Evolutionary conservation across 2,329 filamentous ascomycete species (phyloP), one percentile per base, ranked within the genome.

Genomic region (Seiridium cupressi): DNA sequence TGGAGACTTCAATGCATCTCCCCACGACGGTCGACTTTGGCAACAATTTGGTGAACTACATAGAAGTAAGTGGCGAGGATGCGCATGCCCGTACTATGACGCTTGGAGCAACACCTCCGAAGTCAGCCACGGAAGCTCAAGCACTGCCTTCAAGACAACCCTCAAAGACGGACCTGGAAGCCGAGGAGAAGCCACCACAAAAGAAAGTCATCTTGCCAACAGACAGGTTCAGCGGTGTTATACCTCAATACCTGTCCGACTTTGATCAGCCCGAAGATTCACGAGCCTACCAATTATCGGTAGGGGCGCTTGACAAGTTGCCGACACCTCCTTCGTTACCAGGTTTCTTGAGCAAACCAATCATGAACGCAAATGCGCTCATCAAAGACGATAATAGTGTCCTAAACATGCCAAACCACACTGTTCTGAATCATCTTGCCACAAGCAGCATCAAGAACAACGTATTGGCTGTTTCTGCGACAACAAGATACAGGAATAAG

Each of bases 371-470:
- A 54, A 89, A 88, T 2, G 93, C 92, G 34, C 88, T 94, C 5
- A 92, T 97, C 83, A 98, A 98, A 79, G 95, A 99, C 73, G 95
- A 99, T 76, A 97, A 94, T 75, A 97, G 93, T 76, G 95, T 99
- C 62, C 79, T 99, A 64, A 95, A 92, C 66, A 94, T 97, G 84
- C 95, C 95, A 11, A 99, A 98, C 70, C 94, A 99, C 71, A 97
- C 95, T 0, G 92, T 98, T 38, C 79, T 99, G 64, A 99, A 99
- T 67, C 95, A 99, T 74, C 80, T 99, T 67, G 94, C 94, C 54
- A 99, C 95, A 3, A 98, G 94, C 76, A 97, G 93, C 74, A 99
- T 99, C 76, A 97, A 97, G 80, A 93, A 97, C 67, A 93, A 94
- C 64, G 91, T 98, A 34, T 82, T 99, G 65, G 95, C 95, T 40